These are phyloP conservation scores for Fomitopsis pulvina DNA, from an alignment of 768 basidiomycete genomes.

Conservation along the genomic window DNA sequence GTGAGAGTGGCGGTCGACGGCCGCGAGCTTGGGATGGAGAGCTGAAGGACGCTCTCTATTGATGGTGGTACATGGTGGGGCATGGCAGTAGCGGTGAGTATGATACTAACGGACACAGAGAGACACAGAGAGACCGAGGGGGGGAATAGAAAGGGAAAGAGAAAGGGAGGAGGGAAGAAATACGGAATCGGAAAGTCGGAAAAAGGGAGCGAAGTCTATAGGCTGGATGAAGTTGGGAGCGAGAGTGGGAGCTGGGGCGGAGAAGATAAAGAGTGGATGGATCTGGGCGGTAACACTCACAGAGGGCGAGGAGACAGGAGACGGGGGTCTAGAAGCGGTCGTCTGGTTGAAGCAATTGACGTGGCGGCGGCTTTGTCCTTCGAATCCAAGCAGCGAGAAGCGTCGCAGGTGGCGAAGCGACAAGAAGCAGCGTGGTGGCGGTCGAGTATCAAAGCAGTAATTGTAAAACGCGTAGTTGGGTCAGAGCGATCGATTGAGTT, in stretches of 20 bases:
- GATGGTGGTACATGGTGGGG: slow-evolving; percentile 14
- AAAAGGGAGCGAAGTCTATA: not conserved
- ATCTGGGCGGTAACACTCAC: not conserved
- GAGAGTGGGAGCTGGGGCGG: not conserved
- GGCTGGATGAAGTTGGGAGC: not conserved
- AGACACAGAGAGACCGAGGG: not conserved
- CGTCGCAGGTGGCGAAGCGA: not conserved
- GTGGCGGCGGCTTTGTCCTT: not conserved
- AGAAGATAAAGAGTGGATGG: not conserved
- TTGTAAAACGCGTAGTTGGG: not conserved
- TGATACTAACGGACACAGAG: not conserved
- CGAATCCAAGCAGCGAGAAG: not conserved
- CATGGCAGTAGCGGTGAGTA: slow-evolving; percentile 6
- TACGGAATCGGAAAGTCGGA: not conserved
- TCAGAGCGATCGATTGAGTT: not conserved
- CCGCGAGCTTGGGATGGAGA: slow-evolving; percentile 4
- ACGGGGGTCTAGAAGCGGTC: not conserved
- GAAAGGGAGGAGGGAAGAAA: not conserved
- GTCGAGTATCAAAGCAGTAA: slow-evolving; percentile 1
- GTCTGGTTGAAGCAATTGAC: not conserved
- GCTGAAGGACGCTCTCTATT: slow-evolving; percentile 16
- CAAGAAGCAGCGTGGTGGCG: not conserved
- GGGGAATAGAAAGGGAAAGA: not conserved
- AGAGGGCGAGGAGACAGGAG: not conserved
- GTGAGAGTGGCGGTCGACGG: slow-evolving; percentile 4